phyloP scores from a whole-genome alignment of 257 asterid genomes.

The Osmanthus fragrans region DNA sequence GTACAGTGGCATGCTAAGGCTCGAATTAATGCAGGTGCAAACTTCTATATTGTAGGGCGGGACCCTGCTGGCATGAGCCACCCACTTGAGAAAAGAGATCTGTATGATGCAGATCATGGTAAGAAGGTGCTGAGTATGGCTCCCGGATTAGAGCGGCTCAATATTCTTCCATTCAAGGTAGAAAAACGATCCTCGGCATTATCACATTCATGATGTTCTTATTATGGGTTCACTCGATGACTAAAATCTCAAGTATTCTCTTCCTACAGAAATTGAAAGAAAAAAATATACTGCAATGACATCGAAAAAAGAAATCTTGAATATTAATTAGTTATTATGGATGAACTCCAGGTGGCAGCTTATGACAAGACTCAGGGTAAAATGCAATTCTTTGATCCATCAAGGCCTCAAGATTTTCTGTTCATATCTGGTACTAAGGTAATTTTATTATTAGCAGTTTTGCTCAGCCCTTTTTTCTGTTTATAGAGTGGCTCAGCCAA shows the following conservation, averaged over 20 bases:
- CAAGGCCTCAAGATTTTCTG: slow-evolving; percentile 81
- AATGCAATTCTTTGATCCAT: slow-evolving; percentile 98
- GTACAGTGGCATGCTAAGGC: slow-evolving; percentile 99
- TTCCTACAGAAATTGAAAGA: background rate
- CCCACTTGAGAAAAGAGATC: slow-evolving; percentile 82
- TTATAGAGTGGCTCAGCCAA: no score
- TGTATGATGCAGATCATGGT: slow-evolving; percentile 98
- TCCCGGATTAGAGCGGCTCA: slow-evolving; percentile 86
- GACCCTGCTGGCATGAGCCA: slow-evolving; percentile 99
- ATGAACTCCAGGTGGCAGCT: slow-evolving; percentile 75
- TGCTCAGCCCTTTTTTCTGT: background rate
- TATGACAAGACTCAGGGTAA: slow-evolving; percentile 76
- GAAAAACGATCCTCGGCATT: background rate
- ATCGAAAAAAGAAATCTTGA: background rate
- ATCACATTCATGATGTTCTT: slow-evolving; percentile 5
- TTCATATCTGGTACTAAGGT: slow-evolving; percentile 99
- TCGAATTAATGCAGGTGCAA: slow-evolving; percentile 93
- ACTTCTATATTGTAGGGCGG: slow-evolving; percentile 87
- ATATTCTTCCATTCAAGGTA: slow-evolving; percentile 92
- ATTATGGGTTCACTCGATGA: background rate
- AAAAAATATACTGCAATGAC: background rate
- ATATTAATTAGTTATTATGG: slow-evolving; percentile 4
- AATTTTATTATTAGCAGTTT: background rate
- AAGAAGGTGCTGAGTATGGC: slow-evolving; percentile 95
- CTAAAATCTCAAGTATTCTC: background rate